Conservation (phyloP, 1,139 yeast genomes). For the Geotrichum phurueaensis region DNA sequence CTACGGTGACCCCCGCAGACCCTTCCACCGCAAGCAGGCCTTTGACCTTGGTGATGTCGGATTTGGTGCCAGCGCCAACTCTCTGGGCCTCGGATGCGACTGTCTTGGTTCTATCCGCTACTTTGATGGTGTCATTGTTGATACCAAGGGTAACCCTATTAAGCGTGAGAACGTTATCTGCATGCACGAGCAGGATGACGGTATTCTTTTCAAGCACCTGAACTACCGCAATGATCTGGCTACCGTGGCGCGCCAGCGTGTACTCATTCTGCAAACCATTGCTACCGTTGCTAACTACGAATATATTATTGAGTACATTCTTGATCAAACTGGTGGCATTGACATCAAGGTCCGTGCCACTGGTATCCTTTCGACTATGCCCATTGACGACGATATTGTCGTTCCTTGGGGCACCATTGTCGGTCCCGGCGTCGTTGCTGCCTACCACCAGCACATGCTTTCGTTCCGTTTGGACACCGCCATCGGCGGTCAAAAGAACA, state of each 20-base stretch:
- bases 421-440: constrained; percentile 82
- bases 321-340: constrained; percentile 76
- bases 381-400: constrained; percentile 57
- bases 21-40: constrained; percentile 87
- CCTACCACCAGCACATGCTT: constrained; percentile 82
- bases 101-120: constrained; percentile 82
- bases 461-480: constrained; percentile 84
- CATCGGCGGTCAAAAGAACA: constrained; percentile 71
- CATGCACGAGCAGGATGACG: constrained; percentile 84
- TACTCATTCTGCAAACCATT: constrained; percentile 74
- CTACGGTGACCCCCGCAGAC: constrained; percentile 84
- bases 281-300: constrained; percentile 89
- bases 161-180: constrained; percentile 70
- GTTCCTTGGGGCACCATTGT: constrained; percentile 80
- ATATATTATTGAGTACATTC: constrained; percentile 67
- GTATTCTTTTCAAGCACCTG: constrained; percentile 74
- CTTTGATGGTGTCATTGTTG: constrained; percentile 58
- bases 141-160: constrained; percentile 59
- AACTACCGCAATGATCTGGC: constrained; percentile 72
- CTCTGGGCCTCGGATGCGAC: constrained; percentile 73
- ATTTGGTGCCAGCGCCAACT: constrained; percentile 73
- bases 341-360: constrained; percentile 84
- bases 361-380: constrained; percentile 58
- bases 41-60: constrained; percentile 89
- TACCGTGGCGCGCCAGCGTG: constrained; percentile 78